These are phyloP conservation scores for Macrocybe sp. DNA, from an alignment of 1,284 basidiomycete species.

Conservation along the genomic window DNA sequence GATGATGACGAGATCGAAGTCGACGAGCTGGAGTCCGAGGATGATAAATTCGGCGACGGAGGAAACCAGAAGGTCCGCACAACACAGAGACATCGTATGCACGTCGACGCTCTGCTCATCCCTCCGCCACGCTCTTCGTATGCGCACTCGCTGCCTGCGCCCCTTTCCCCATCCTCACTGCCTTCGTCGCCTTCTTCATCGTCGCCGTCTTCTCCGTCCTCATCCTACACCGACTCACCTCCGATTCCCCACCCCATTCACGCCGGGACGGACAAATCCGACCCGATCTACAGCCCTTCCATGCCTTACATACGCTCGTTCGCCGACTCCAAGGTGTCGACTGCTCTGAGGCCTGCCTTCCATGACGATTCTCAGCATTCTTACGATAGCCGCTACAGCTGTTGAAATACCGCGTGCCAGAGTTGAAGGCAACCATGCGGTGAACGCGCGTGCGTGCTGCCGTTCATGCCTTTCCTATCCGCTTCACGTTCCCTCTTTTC, in stretches of 20 bases:
- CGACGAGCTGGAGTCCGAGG: slow-evolving; percentile 9
- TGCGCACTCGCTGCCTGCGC: neutral
- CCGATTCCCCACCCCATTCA: slow-evolving; percentile 1
- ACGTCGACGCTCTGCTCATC: slow-evolving; percentile 9
- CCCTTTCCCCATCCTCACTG: slow-evolving; percentile 12
- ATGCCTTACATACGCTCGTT: slow-evolving; percentile 16
- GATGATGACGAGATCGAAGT: slow-evolving; percentile 8
- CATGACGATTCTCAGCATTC: neutral
- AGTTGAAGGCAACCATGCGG: no score
- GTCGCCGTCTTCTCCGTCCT: slow-evolving; percentile 10
- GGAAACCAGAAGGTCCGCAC: no score
- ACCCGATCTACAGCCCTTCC: slow-evolving; percentile 24
- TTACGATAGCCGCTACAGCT: neutral
- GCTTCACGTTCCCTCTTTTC: no score
- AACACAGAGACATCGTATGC: neutral
- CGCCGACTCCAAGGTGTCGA: neutral
- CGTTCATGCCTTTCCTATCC: no score
- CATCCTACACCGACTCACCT: neutral
- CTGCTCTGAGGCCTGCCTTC: neutral
- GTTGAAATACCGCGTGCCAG: no score
- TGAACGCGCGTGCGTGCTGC: no score
- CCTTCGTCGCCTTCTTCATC: slow-evolving; percentile 3
- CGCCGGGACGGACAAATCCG: neutral
- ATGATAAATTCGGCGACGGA: slow-evolving; percentile 13
- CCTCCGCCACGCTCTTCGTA: neutral